Evolutionary conservation across 352 stramenopile genomes (phyloP), one percentile per base, ranked within the genome.

Genomic region (Blastocystis hominis): DNA sequence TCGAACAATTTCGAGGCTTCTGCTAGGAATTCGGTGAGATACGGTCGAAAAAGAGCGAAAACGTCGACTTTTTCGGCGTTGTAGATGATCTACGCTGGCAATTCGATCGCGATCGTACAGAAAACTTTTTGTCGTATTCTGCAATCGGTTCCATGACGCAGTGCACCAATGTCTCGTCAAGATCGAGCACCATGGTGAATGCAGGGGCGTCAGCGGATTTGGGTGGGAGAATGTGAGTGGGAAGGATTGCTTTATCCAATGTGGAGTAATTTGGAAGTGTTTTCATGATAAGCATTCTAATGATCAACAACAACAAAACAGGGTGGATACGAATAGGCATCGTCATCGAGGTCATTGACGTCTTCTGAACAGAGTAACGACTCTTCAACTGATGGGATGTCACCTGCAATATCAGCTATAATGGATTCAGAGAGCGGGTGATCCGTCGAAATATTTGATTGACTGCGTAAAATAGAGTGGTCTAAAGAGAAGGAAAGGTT

Each of bases 151-250:
- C 96, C 15, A 99, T 94, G 4, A 94, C 98, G 91, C 95, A 98
- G 91, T 99, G 97, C 30, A 99, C 96, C 3, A 99, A 91, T 3
- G 97, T 99, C 90, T 99, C 97, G 88, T 99, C 97, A 38, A 99
- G 91, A 90, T 99, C 97, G 15, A 99, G 90, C 17, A 98, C 96
- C 78, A 96, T 90, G 5, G 90, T 94, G 46, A 93, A 91, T 7
- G 88, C 89, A 36, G 90, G 88, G n/a, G 86, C 88, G 24, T 87
- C 56, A 1, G 10, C 34, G 2, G 17, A 24, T 68, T 91, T 92
- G 0, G 90, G 88, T 17, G 92, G 91, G 0, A 94, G 88, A n/a
- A 88, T 20, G 30, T 84, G 38, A 53, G 34, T 30, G 30, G 70
- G 44, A 17, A 56, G 30, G 38, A 87, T 24, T 6, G 24, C 30